Evolutionary conservation across 2,329 filamentous ascomycete genomes (phyloP), one percentile per base, ranked within the genome.

Genomic region (Fusarium compactum): DNA sequence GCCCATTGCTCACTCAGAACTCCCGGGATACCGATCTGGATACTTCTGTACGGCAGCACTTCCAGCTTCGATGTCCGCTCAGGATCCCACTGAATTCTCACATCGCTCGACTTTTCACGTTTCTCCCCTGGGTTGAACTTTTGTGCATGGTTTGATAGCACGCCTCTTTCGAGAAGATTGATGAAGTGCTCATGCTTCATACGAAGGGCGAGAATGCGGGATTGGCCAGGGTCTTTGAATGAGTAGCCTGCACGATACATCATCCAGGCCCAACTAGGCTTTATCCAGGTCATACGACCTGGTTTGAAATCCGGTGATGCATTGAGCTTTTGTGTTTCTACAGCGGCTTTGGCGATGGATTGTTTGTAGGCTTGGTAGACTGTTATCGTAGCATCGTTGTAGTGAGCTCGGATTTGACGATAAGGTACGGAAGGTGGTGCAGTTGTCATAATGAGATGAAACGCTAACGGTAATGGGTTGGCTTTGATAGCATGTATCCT

Each of bases 71-170:
- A 76, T 25, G 81, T 80, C 22, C 89, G 74, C 74, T 91, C 89
- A 0, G 89, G 89, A 76, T 91, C 89, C 89, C 89, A 91, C 74
- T 90, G 88, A 10, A 90, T 81, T n/a, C 84, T 82, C 1, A 90
- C 86, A 20, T 78, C 74, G 6, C 58, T 55, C 6, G 77, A 62
- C 65, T 74, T 79, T 48, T 74, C 75, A n/a, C 76, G 76, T 44
- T 55, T 74, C 14, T 44, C 52, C 7, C 46, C 32, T 11, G 32
- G 41, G 15, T 54, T 55, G 3, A 24, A 4, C 20, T 53, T 66
- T 32, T 52, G 53, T n/a, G 38, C 61, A 29, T 80, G 76, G 1
- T 63, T 76, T 22, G 81, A 77, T 29, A 83, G 62, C 15, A 80
- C 72, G 10, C 79, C 79, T 40, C 73, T 67, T 22, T 76, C 72